These are phyloP conservation scores for Didymella segeticola DNA, from an alignment of 2,329 filamentous ascomycete genomes.

Conservation along the genomic window DNA sequence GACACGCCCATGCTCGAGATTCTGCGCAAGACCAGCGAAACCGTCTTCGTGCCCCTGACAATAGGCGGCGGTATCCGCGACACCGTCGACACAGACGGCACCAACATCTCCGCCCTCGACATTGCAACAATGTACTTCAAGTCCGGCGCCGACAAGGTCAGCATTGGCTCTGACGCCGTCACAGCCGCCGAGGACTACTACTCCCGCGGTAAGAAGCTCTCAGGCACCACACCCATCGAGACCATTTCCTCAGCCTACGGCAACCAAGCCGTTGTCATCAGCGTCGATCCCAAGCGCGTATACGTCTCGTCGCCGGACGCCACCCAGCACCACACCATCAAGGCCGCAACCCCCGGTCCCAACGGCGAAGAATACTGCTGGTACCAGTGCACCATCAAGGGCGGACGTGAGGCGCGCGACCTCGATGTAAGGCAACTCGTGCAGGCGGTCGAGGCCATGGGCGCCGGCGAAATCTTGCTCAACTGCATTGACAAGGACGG, in stretches of 20 bases:
- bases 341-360: slow-evolving; percentile 73
- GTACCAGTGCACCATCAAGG: slow-evolving; percentile 98
- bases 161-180: slow-evolving; percentile 94
- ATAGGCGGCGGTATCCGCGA: slow-evolving; percentile 96
- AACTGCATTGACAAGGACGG: slow-evolving; percentile 99
- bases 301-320: slow-evolving; percentile 75
- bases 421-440: slow-evolving; percentile 89
- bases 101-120: slow-evolving; percentile 84
- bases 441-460: slow-evolving; percentile 93
- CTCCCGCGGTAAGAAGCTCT: slow-evolving; percentile 69
- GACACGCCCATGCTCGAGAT: slow-evolving; percentile 98
- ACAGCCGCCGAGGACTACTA: slow-evolving; percentile 92
- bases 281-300: slow-evolving; percentile 89
- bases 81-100: slow-evolving; percentile 87
- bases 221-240: slow-evolving; percentile 90
- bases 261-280: slow-evolving; percentile 95
- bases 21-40: slow-evolving; percentile 81
- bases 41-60: slow-evolving; percentile 94
- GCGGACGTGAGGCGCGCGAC: slow-evolving; percentile 91
- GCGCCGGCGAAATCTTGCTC: slow-evolving; percentile 88
- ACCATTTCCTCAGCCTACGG: slow-evolving; percentile 93
- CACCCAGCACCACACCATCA: slow-evolving; percentile 77
- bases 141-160: slow-evolving; percentile 95
- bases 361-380: slow-evolving; percentile 84
- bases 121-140: slow-evolving; percentile 98